Evolutionary conservation across 768 basidiomycete genomes (phyloP), one percentile per base, ranked within the genome.

Genomic region (Naganishia vishniacii): DNA sequence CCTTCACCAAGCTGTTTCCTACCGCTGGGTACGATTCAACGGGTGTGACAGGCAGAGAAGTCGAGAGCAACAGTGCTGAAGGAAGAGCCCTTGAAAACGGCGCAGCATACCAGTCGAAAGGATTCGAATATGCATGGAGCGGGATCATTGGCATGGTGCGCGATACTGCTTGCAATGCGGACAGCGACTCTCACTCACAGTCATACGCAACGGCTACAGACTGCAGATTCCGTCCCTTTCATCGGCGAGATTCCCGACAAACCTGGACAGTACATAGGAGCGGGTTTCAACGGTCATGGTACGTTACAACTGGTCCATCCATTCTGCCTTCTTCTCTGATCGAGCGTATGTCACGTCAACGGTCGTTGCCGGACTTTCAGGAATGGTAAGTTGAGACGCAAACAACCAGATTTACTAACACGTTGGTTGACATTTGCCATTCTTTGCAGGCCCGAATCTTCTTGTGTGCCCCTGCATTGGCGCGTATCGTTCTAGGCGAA

Each of bases 71-170:
- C 28, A 29, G 26, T 23, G 23, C 16, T 7, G n/a, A n/a, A 6
- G 5, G n/a, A 16, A 29, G 23, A 0, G n/a, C 20, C 34, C n/a
- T 15, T 20, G 23, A 12, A 56, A 40, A 4, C 44, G 31, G 46
- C n/a, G n/a, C n/a, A n/a, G n/a, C n/a, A n/a, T n/a, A n/a, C n/a
- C n/a, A 47, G 3, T 11, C n/a, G 3, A 37, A 62, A 32, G 73
- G 73, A 13, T 66, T 67, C n/a, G 71, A 74, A 31, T 72, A 72
- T 61, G 66, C 70, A 23, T 74, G 73, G 73, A 51, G 66, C 2
- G 73, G 73, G 13, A 72, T 74, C 53, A 67, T 74, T 48, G 73
- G 71, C 7, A 67, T 72, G 69, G 72, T 73, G 28, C 53, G 72
- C 66, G 18, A 41, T 29, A 28, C 5, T 34, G 16, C 23, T 37